Conservation (phyloP, 805 yeast genomes). For the Myxozyma vanderwaltii region DNA sequence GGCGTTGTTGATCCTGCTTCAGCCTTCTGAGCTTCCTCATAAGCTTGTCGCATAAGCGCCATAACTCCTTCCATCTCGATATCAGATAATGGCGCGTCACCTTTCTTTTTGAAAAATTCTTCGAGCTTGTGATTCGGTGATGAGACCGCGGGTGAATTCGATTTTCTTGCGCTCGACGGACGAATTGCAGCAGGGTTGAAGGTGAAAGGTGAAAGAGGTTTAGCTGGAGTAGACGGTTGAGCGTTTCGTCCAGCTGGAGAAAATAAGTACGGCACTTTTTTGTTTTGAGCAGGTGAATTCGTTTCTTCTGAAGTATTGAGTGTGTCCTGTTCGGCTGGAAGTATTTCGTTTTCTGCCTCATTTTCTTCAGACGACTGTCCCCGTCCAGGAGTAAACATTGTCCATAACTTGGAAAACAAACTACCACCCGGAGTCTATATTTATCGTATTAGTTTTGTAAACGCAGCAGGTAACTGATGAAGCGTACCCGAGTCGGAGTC, state of each 20-base stretch:
- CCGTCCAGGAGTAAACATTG: conserved; percentile 29
- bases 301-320: background rate
- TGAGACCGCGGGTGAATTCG: conserved; percentile 7
- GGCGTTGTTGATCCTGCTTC: conserved; percentile 28
- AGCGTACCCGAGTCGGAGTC: conserved; percentile 10
- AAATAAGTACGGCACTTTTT: conserved; percentile 20
- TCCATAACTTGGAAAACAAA: conserved; percentile 23
- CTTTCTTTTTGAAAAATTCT: conserved; percentile 70
- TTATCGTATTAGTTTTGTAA: no score
- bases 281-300: background rate
- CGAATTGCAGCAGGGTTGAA: conserved; percentile 1
- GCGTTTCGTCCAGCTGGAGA: conserved; percentile 12
- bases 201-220: conserved; percentile 6
- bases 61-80: conserved; percentile 82
- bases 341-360: background rate
- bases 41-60: conserved; percentile 53
- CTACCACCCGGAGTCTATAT: conserved; percentile 25
- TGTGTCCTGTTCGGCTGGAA: background rate
- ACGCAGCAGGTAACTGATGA: no score
- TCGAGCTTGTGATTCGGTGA: conserved; percentile 65
- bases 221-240: conserved; percentile 1
- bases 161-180: background rate
- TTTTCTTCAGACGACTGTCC: background rate
- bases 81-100: conserved; percentile 70
- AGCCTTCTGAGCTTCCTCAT: conserved; percentile 32